Evolutionary conservation across 2,329 filamentous ascomycete genomes (phyloP).

Genomic region (Aspergillus luchuensis): DNA sequence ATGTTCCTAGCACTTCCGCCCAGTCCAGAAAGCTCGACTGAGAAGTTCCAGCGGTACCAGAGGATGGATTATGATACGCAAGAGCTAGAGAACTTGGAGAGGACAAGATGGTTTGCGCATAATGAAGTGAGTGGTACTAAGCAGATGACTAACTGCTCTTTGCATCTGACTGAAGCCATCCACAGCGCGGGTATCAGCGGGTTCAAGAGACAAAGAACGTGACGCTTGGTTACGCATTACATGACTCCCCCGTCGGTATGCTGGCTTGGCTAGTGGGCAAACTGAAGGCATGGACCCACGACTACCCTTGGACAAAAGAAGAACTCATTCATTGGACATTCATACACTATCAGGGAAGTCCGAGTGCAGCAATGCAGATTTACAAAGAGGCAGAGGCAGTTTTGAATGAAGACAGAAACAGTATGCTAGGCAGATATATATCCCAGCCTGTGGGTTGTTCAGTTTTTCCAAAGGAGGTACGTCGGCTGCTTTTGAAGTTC

Average conservation of each 20-base stretch:
- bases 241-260: slow-evolving; percentile 69
- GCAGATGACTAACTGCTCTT: too few species aligned
- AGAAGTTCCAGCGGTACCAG: too few species aligned
- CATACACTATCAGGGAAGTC: slow-evolving; percentile 61
- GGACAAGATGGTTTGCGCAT: too few species aligned
- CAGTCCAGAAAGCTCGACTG: too few species aligned
- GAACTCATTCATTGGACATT: slow-evolving; percentile 75
- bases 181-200: slow-evolving; percentile 67
- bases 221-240: slow-evolving; percentile 69
- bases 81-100: too few species aligned
- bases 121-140: too few species aligned
- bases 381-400: too few species aligned
- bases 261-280: slow-evolving; percentile 83
- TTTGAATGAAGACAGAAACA: too few species aligned
- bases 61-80: too few species aligned
- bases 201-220: not conserved
- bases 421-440: too few species aligned
- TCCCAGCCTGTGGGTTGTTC: slow-evolving; percentile 70
- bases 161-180: slow-evolving; percentile 40
- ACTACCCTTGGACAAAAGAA: slow-evolving; percentile 72
- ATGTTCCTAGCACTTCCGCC: too few species aligned
- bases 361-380: too few species aligned
- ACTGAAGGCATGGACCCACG: slow-evolving; percentile 73
- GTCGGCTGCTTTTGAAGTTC: slow-evolving; percentile 53
- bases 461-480: slow-evolving; percentile 55